These are phyloP conservation scores for Ceratocystis papillata DNA, from an alignment of 2,329 filamentous ascomycete species.

Conservation along the genomic window DNA sequence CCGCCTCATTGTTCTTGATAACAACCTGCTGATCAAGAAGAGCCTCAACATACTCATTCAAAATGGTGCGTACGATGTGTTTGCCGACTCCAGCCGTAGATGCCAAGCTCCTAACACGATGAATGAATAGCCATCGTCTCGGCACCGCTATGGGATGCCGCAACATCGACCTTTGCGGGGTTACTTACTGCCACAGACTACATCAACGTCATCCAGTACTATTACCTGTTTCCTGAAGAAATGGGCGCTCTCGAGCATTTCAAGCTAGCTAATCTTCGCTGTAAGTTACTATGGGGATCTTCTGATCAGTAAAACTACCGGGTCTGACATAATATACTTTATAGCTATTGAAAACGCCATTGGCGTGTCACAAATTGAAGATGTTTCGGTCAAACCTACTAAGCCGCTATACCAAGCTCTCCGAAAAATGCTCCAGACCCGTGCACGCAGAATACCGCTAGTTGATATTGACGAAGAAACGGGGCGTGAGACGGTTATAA, in stretches of 20 bases:
- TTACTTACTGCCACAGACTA: constrained; percentile 93
- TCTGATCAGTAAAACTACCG: not conserved
- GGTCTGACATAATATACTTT: not conserved
- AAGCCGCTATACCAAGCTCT: constrained; percentile 90
- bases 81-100: not conserved
- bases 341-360: constrained; percentile 91
- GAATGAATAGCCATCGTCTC: constrained; percentile 72
- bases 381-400: constrained; percentile 87
- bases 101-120: not conserved
- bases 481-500: constrained; percentile 81
- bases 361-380: constrained; percentile 81
- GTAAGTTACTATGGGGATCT: constrained; percentile 39
- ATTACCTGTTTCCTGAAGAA: constrained; percentile 91
- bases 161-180: constrained; percentile 83
- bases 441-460: constrained; percentile 84
- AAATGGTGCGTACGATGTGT: constrained; percentile 52
- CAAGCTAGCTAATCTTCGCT: constrained; percentile 78
- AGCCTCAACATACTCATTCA: constrained; percentile 90
- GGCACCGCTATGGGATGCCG: constrained; percentile 92
- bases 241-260: constrained; percentile 88
- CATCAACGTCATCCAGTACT: constrained; percentile 98
- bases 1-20: constrained; percentile 91
- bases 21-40: constrained; percentile 89
- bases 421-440: constrained; percentile 83
- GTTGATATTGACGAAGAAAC: constrained; percentile 94